Percentiles rank a stretch among this genome's conserved stretches.
phyloP scores from a whole-genome alignment of 1,139 yeast genomes.

The Sugiyamaella grinbergsii region DNA sequence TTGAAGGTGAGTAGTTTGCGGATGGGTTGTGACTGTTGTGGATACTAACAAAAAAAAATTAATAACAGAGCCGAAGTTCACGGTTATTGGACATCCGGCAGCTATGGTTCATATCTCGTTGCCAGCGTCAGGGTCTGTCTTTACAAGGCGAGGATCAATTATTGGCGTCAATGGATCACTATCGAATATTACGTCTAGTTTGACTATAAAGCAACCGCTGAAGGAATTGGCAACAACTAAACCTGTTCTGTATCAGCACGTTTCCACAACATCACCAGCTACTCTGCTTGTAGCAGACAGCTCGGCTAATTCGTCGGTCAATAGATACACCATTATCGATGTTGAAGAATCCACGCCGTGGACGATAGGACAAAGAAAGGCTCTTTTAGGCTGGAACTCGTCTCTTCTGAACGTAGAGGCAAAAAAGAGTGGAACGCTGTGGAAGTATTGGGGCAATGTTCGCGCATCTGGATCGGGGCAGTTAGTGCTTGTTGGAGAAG shows the following conservation, averaged over 20 bases:
- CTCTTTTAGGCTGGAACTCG: constrained; percentile 41
- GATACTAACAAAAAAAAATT: too few species aligned
- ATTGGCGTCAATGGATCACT: constrained; percentile 52
- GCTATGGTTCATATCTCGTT: constrained; percentile 50
- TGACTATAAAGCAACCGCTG: constrained; percentile 28
- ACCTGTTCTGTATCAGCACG: constrained; percentile 35
- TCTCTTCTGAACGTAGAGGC: constrained; percentile 20
- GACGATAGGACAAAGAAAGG: constrained; percentile 40
- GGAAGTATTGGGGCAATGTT: constrained; percentile 33
- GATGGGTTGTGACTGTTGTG: too few species aligned
- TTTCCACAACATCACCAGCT: constrained; percentile 34
- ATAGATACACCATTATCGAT: constrained; percentile 28
- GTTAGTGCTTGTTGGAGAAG: constrained; percentile 41
- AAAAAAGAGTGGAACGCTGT: constrained; percentile 3
- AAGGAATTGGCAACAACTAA: constrained; percentile 27
- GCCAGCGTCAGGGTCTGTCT: constrained; percentile 53
- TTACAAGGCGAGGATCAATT: constrained; percentile 49
- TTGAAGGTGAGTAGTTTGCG: constrained; percentile 23
- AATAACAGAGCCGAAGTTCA: constrained; percentile 47
- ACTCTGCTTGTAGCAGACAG: constrained; percentile 30
- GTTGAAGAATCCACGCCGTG: constrained; percentile 37
- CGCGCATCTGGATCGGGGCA: constrained; percentile 40
- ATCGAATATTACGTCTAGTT: constrained; percentile 30
- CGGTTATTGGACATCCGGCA: constrained; percentile 50
- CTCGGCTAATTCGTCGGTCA: constrained; percentile 25